These are phyloP conservation scores for Cyberlindnera petersonii DNA, from an alignment of 805 yeast species.

Conservation along the genomic window DNA sequence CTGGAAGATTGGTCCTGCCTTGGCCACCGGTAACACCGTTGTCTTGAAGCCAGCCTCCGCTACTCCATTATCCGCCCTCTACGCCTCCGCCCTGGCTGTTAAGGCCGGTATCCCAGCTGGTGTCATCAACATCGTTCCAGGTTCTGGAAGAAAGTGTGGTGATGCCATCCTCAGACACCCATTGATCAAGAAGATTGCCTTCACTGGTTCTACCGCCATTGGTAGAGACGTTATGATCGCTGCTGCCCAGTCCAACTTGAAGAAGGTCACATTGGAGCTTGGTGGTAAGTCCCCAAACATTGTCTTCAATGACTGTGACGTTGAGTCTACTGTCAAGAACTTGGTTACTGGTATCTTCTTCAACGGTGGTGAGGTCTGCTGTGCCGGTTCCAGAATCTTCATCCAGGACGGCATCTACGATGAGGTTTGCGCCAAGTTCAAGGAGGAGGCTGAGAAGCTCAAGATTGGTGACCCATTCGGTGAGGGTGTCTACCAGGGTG, in stretches of 20 bases:
- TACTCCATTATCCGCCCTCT: conserved; percentile 64
- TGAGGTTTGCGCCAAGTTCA: conserved; percentile 45
- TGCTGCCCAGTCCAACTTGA: conserved; percentile 58
- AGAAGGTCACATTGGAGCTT: conserved; percentile 63
- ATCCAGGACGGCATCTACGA: conserved; percentile 60
- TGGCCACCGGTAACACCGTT: conserved; percentile 63
- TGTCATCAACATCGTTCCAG: conserved; percentile 58
- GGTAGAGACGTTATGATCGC: conserved; percentile 58
- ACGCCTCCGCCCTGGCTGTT: conserved; percentile 46
- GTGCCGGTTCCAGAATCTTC: conserved; percentile 65
- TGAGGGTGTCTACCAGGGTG: conserved; percentile 55
- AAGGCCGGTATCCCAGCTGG: conserved; percentile 65
- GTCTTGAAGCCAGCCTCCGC: conserved; percentile 63
- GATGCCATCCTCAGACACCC: conserved; percentile 54
- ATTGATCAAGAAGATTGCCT: conserved; percentile 57
- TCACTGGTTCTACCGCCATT: conserved; percentile 64
- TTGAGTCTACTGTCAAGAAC: conserved; percentile 42
- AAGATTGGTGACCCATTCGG: conserved; percentile 64
- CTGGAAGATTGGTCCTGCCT: conserved; percentile 67
- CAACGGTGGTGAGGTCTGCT: conserved; percentile 69
- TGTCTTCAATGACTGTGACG: conserved; percentile 56
- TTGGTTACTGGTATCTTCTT: conserved; percentile 58
- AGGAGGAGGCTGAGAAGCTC: conserved; percentile 45
- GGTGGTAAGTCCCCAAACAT: conserved; percentile 71
- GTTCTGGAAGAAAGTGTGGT: conserved; percentile 60